These are phyloP conservation scores for Pythium utonaiense DNA, from an alignment of 352 stramenopile genomes.

Conservation along the genomic window DNA sequence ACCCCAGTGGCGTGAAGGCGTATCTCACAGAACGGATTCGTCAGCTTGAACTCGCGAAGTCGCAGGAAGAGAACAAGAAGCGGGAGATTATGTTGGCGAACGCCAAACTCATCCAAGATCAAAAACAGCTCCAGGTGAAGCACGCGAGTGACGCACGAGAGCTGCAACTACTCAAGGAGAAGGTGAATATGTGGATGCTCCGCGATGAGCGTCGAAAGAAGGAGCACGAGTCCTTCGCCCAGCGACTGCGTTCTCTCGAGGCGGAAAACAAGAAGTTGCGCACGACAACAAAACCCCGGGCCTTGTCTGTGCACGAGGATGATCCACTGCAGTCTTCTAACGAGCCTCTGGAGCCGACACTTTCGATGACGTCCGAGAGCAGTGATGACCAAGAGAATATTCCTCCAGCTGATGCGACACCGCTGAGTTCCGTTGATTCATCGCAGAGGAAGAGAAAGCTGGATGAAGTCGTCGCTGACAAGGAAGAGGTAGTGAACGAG, in stretches of 20 bases:
- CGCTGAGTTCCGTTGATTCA: not conserved
- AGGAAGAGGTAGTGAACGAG: not conserved
- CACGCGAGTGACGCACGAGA: constrained; percentile 26
- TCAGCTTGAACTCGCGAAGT: constrained; percentile 42
- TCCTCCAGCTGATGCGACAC: not conserved
- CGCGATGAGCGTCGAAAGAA: constrained; percentile 47
- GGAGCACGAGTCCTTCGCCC: constrained; percentile 23
- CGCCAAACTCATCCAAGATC: constrained; percentile 60
- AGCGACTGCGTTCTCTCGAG: constrained; percentile 19
- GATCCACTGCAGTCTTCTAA: not conserved
- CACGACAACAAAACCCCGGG: not conserved
- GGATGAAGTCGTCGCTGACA: not conserved
- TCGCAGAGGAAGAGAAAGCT: constrained; percentile 17
- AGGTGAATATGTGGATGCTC: constrained; percentile 47
- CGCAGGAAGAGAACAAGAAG: constrained; percentile 45
- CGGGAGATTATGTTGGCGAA: constrained; percentile 65
- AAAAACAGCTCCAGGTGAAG: constrained; percentile 49
- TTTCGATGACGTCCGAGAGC: not conserved
- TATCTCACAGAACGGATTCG: constrained; percentile 49
- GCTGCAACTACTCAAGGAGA: constrained; percentile 43
- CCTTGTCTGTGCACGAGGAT: not conserved
- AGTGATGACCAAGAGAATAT: constrained; percentile 24
- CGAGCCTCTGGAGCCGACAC: not conserved
- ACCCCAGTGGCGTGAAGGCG: constrained; percentile 3
- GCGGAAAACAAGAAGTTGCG: constrained; percentile 7